Evolutionary conservation across 768 basidiomycete genomes (phyloP).

Genomic region (Phlegmacium glaucopus): DNA sequence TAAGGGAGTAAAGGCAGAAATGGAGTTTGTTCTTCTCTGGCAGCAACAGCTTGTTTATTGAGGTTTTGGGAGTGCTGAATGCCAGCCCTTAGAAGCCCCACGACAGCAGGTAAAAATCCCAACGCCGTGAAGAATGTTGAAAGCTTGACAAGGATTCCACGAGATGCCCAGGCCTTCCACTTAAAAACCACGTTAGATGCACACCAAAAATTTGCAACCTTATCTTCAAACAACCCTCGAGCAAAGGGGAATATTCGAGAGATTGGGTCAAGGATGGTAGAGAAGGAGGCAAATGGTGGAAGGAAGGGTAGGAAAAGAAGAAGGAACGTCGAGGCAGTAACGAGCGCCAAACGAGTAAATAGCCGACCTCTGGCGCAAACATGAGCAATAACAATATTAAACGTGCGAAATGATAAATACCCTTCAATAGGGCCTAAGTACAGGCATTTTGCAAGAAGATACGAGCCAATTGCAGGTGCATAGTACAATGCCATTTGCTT

Average conservation of each 20-base stretch:
- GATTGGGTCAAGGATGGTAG: constrained; percentile 58
- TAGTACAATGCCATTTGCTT: constrained; percentile 98
- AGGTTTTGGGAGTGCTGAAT: too few species aligned
- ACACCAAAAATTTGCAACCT: constrained; percentile 98
- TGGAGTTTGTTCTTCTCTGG: constrained; percentile 26
- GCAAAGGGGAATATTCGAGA: constrained; percentile 88
- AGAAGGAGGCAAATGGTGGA: constrained; percentile 54
- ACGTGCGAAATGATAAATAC: constrained; percentile 37
- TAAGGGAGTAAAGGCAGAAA: constrained; percentile 73
- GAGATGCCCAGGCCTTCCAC: constrained; percentile 60
- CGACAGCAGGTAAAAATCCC: constrained; percentile 66
- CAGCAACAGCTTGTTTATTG: too few species aligned
- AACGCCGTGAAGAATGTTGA: constrained; percentile 64
- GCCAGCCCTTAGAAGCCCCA: constrained; percentile 36
- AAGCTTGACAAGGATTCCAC: constrained; percentile 53
- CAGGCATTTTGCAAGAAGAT: constrained; percentile 86
- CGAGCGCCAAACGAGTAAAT: constrained; percentile 63
- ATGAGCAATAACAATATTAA: background rate
- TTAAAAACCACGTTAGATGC: constrained; percentile 87
- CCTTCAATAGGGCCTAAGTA: constrained; percentile 70
- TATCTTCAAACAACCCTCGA: constrained; percentile 91
- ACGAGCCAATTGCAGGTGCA: constrained; percentile 87
- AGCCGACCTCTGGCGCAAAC: constrained; percentile 34
- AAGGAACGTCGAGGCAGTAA: constrained; percentile 60
- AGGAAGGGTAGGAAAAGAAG: constrained; percentile 80